Percentiles rank a stretch among this genome's conserved stretches.
phyloP scores from a whole-genome alignment of 2,329 filamentous ascomycete genomes.

The Verticillium albo-atrum region DNA sequence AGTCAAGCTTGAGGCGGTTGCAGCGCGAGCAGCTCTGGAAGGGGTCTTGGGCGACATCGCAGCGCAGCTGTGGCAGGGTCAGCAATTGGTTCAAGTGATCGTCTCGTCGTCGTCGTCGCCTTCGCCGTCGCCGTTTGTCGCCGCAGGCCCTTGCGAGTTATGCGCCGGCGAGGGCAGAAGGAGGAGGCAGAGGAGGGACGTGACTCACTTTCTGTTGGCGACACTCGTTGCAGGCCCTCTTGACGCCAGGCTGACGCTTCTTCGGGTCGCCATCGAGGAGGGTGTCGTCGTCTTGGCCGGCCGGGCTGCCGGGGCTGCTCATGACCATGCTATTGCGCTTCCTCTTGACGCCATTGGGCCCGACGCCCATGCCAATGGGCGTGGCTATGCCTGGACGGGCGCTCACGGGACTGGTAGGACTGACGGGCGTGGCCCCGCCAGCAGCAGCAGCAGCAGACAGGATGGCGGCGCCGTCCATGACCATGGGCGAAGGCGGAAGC shows the following conservation, averaged over 20 bases:
- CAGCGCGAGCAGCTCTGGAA: slow-evolving; percentile 75
- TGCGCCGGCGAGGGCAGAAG: background rate
- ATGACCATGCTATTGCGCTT: slow-evolving; percentile 51
- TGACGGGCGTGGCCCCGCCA: slow-evolving; percentile 44
- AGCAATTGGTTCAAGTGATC: slow-evolving; percentile 5
- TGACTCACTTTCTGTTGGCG: slow-evolving; percentile 75
- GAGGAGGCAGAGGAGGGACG: background rate
- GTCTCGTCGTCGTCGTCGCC: background rate
- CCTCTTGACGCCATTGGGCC: slow-evolving; percentile 46
- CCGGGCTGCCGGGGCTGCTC: slow-evolving; percentile 57
- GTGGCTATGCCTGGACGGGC: slow-evolving; percentile 21
- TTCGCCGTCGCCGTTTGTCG: no score
- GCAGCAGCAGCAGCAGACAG: slow-evolving; percentile 24
- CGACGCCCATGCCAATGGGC: slow-evolving; percentile 27
- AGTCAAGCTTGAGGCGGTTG: slow-evolving; percentile 73
- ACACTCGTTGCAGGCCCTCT: slow-evolving; percentile 81
- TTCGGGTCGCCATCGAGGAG: slow-evolving; percentile 45
- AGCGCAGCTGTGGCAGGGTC: slow-evolving; percentile 57
- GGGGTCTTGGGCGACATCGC: slow-evolving; percentile 78
- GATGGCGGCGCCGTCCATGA: slow-evolving; percentile 44
- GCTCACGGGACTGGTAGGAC: slow-evolving; percentile 52
- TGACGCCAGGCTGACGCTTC: slow-evolving; percentile 64
- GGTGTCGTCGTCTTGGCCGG: slow-evolving; percentile 53
- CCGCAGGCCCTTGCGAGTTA: background rate
- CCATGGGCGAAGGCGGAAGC: slow-evolving; percentile 11